phyloP scores from a whole-genome alignment of 257 asterid species.

The Fraxinus quadrangulata region DNA sequence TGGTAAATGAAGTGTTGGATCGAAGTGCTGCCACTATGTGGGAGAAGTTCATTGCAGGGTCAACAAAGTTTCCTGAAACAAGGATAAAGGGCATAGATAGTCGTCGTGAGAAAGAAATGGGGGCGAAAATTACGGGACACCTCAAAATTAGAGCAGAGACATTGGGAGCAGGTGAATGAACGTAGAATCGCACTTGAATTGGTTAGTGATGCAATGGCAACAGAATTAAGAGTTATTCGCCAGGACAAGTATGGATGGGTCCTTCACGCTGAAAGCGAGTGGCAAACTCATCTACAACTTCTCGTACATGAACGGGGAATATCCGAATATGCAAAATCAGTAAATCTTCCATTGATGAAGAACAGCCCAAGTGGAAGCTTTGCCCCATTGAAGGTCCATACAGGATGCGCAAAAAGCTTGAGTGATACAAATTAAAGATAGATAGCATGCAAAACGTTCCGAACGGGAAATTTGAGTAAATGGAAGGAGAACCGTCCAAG shows the following conservation, averaged over 20 bases:
- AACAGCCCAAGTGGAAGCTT: conserved; percentile 79
- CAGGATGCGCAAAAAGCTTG: conserved; percentile 95
- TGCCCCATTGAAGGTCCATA: conserved; percentile 99
- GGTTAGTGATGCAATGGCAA: conserved; percentile 96
- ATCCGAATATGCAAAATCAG: conserved; percentile 74
- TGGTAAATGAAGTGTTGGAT: conserved; percentile 75
- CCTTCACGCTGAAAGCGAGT: conserved; percentile 98
- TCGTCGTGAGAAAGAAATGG: conserved; percentile 92
- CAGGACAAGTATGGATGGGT: conserved; percentile 99
- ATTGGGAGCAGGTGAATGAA: conserved; percentile 98
- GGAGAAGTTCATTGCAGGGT: conserved; percentile 88
- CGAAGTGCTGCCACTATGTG: conserved; percentile 95
- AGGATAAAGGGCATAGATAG: conserved; percentile 94
- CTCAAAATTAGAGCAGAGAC: conserved; percentile 71
- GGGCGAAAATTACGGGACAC: conserved; percentile 67
- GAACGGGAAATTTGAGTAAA: conserved; percentile 60
- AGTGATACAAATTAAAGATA: conserved; percentile 73
- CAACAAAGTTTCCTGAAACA: conserved; percentile 91
- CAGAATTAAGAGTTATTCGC: conserved; percentile 94
- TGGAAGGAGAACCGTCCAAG: conserved; percentile 61
- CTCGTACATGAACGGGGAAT: conserved; percentile 98
- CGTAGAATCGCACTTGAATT: conserved; percentile 91
- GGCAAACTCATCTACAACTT: conserved; percentile 95
- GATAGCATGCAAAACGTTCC: conserved; percentile 75
- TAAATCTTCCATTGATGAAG: conserved; percentile 56